Base-by-base conservation (phyloP, 208 protist species). In the Acanthamoeba castellanii region DNA sequence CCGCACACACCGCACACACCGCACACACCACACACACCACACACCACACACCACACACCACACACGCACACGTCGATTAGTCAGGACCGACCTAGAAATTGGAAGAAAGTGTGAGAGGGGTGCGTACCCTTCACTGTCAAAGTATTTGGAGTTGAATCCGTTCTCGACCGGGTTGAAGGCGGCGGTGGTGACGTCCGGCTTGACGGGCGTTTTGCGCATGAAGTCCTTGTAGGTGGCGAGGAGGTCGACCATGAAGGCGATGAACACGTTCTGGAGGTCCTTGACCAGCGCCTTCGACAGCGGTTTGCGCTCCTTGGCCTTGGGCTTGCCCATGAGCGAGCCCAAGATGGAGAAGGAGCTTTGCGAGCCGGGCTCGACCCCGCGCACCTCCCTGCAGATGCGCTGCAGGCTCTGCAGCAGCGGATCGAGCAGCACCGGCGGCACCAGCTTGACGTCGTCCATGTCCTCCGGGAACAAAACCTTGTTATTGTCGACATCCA, bases 401-500 rank as follows among this genome's bases (percentile, higher is more conserved):
- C 55, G 50, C 57, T 64, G 47, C 13, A 90, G 57, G 88, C n/a
- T 93, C 32, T 93, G 37, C 14, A 78, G 8, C 6, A 93, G 68
- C 50, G 88, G 88, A 18, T 78, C 68, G 59, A 93, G 25, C 61
- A 78, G 37, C 16, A 30, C 14, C 34, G 16, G 45, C 25, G 88
- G 88, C 20, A 93, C 14, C 8, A 93, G 64, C 64, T 55, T n/a
- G 27, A 78, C 13, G 50, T 93, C 88, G 34, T 78, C 37, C 55
- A 78, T 93, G 22, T 18, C 64, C 37, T 70, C 61, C 20, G 52
- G 59, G 45, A 18, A 47, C 9, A 93, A 27, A 59, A 78, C 32
- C 45, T 93, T 93, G 45, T 93, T 93, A n/a, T 76, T 93, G 64
- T 93, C 88, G 30, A 93, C 64, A n/a, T 93, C 88, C 32, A 93